These are phyloP conservation scores for Irineochytrium annulatum DNA, from an alignment of 192 early-diverging fungal genomes.

Conservation along the genomic window DNA sequence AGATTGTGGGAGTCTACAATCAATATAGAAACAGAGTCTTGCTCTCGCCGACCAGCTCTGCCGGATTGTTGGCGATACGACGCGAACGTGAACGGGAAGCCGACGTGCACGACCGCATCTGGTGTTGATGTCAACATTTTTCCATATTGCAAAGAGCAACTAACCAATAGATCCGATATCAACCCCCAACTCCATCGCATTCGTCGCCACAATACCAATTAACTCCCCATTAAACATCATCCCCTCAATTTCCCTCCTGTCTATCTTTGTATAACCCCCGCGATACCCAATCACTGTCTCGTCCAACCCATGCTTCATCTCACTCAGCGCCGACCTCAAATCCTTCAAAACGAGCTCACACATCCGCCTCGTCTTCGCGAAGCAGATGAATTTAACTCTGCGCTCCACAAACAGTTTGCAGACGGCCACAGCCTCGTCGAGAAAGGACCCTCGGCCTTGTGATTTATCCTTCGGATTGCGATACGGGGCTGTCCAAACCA, in stretches of 20 bases:
- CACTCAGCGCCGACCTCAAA: slow-evolving; percentile 27
- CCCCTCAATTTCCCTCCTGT: slow-evolving; percentile 67
- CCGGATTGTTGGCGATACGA: slow-evolving; percentile 72
- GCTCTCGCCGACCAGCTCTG: slow-evolving; percentile 62
- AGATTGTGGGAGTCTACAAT: slow-evolving; percentile 39
- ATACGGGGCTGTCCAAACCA: slow-evolving; percentile 41
- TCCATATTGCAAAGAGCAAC: too few species aligned
- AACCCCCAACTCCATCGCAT: slow-evolving; percentile 78
- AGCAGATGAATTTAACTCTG: slow-evolving; percentile 30
- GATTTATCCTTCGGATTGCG: slow-evolving; percentile 9
- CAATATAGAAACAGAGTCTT: slow-evolving; percentile 59
- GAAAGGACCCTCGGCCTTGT: slow-evolving; percentile 13
- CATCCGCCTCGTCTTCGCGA: slow-evolving; percentile 42
- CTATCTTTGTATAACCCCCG: slow-evolving; percentile 67
- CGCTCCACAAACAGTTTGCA: slow-evolving; percentile 4
- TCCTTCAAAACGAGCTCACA: slow-evolving; percentile 50
- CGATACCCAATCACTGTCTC: slow-evolving; percentile 63
- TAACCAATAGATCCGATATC: slow-evolving; percentile 60
- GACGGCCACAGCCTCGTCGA: slow-evolving; percentile 6
- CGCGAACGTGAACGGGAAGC: slow-evolving; percentile 59
- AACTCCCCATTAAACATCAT: slow-evolving; percentile 63
- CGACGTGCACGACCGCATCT: slow-evolving; percentile 73
- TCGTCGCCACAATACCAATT: slow-evolving; percentile 64
- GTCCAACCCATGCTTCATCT: slow-evolving; percentile 7
- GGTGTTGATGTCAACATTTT: neutral